Base-by-base conservation (phyloP, 2,329 filamentous ascomycete genomes). In the Colletotrichum siamense region DNA sequence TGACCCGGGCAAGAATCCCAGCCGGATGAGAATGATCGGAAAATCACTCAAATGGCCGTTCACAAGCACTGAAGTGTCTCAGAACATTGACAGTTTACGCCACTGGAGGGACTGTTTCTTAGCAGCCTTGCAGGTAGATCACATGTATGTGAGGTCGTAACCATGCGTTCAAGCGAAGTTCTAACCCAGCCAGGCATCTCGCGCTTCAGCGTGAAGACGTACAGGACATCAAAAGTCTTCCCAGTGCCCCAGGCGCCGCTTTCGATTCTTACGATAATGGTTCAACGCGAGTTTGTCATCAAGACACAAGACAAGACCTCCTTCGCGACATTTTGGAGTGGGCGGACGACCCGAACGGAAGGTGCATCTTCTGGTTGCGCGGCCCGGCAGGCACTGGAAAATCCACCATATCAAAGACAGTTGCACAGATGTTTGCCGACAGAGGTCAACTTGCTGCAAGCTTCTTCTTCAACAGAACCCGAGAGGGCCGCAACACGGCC, bases 301-400 rank as follows among this genome's bases (percentile, higher is more conserved):
- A 0, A 5, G 18, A 49, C 7, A 49, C 44, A 12, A 49, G 44
- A 12, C 0, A 49, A 49, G 10, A 49, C 0, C 44, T 49, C 1
- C 44, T 49, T 2, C 0, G 10, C 10, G 10, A 22, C 10, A 0
- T 49, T 0, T 7, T 49, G 5, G n/a, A 49, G 6, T 49, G 44
- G 44, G 44, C 44, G 0, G 44, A 49, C 10, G 18, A 22, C 0
- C 18, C 44, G 5, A 10, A 49, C 10, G n/a, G 44, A 0, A 49
- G 10, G 10, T 49, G 44, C 44, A 49, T 49, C 2, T 49, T 49
- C 0, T 49, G 44, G 44, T 13, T 49, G 10, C 18, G 44, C 6
- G 44, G n/a, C 18, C 44, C 44, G 7, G 44, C 44, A 0, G 44
- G 44, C 10, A 49, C 44, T 0, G 44, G 44, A 0, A 49, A 49